These are phyloP conservation scores for Tetrahymena borealis DNA, from an alignment of 73 alveolate genomes.

Conservation along the genomic window DNA sequence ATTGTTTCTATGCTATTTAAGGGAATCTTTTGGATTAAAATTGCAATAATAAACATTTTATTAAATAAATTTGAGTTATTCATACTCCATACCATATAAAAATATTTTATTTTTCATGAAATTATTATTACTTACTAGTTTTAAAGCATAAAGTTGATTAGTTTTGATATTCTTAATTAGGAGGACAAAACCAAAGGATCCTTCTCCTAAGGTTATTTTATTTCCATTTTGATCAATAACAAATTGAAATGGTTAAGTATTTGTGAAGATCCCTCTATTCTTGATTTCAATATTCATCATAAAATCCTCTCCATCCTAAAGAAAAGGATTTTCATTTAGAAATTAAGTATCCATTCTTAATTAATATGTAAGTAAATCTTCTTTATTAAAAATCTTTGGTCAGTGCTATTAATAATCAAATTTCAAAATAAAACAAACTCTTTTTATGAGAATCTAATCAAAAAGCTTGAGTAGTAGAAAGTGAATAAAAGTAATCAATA, in stretches of 20 bases:
- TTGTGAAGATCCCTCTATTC: background rate
- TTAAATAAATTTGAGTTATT: too few species aligned
- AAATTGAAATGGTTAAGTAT: background rate
- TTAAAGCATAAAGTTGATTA: conserved; percentile 19
- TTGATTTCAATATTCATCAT: background rate
- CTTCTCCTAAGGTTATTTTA: conserved; percentile 18
- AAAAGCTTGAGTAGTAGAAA: too few species aligned
- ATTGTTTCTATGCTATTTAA: conserved; percentile 1
- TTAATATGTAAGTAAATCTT: background rate
- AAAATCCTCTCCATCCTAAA: background rate
- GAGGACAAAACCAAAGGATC: conserved; percentile 31
- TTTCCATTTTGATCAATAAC: background rate
- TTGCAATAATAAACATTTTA: too few species aligned
- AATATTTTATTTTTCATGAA: background rate
- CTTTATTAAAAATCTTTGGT: background rate
- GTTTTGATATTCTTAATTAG: conserved; percentile 8
- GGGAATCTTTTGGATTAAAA: too few species aligned
- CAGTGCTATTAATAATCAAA: background rate
- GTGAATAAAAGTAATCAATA: too few species aligned
- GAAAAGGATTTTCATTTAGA: background rate
- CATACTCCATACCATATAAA: too few species aligned
- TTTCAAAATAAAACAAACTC: too few species aligned
- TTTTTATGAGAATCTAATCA: too few species aligned
- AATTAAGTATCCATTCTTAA: background rate
- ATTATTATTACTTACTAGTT: conserved; percentile 9